Percentiles rank a stretch among this genome's conserved stretches.
phyloP scores from a whole-genome alignment of 164 flowering plant genomes.

The Macadamia tetraphylla region DNA sequence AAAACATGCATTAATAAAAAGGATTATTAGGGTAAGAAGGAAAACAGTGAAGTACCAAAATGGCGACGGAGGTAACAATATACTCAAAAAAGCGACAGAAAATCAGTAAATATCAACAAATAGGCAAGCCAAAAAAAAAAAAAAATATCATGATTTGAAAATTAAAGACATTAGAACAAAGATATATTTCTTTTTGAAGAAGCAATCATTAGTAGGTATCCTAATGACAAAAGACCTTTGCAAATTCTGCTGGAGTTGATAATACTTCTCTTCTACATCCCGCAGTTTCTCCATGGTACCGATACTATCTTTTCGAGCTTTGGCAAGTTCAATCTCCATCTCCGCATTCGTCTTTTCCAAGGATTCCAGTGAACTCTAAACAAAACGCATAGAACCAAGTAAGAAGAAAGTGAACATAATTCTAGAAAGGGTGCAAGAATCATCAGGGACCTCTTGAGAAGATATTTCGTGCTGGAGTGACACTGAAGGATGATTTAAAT shows the following conservation, averaged over 20 bases:
- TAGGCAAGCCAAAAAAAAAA: background rate
- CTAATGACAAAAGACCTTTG: conserved; percentile 37
- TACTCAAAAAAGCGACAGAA: background rate
- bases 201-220: background rate
- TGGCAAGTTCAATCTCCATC: conserved; percentile 56
- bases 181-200: too few relatives aligned
- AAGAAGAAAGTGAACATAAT: background rate
- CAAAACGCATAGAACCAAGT: background rate
- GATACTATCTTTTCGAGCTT: conserved; percentile 42
- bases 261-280: conserved; percentile 61
- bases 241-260: conserved; percentile 58
- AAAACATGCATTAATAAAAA: background rate
- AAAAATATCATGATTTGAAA: background rate
- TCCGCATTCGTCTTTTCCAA: conserved; percentile 52
- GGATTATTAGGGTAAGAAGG: too few relatives aligned
- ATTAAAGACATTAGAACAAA: too few relatives aligned
- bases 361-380: conserved; percentile 57
- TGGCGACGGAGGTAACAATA: background rate
- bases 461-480: background rate
- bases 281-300: conserved; percentile 51
- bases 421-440: too few relatives aligned
- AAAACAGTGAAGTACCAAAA: background rate
- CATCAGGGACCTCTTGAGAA: too few relatives aligned
- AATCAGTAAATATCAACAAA: background rate
- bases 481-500: background rate